Evolutionary conservation across 129 eudicot genomes (phyloP), one percentile per base, ranked within the genome.

Genomic region (Artemisia tridentata): DNA sequence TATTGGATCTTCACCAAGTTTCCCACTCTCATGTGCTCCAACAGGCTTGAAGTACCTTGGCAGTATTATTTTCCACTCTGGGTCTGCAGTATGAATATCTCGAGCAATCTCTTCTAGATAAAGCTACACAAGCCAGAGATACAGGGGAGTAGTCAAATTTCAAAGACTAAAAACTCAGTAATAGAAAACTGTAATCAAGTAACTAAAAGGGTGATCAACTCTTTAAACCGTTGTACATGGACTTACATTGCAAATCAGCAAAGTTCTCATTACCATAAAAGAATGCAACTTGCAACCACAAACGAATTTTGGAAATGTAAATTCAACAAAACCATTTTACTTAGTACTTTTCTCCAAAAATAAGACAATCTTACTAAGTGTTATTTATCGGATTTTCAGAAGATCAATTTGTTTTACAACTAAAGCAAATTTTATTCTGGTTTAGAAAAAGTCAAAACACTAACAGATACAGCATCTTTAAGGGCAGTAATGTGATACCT

Each of bases 11-110:
- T 93, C 99, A 70, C 99, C 99, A 48, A 93, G 83, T 71, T 58
- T 75, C 18, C 99, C 99, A 73, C 99, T 93, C 80, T 83, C 91
- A 78, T 93, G 99, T 72, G 99, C 99, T 62, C 95, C 99, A 49
- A 93, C 96, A 48, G 99, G 99, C 71, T 93, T 93, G 76, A 93
- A 93, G 75, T 93, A 93, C 72, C 98, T 85, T 16, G 89, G 77
- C 86, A 93, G 64, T 53, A 89, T 87, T 5, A 88, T 88, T 21
- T 86, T 86, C 99, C 99, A 93, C 29, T 87, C 87, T 16, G 74
- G 64, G 83, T 93, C 99, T 8, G 97, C 87, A 51, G 54, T 75
- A 18, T 84, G 85, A 51, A 93, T 82, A 72, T 93, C 97, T 52
- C 96, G 84, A 20, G 99, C 97, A 69, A 93, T 88, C 47, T 93